These are phyloP conservation scores for Hygrophoropsis aurantiaca DNA, from an alignment of 768 basidiomycete species.

Conservation along the genomic window DNA sequence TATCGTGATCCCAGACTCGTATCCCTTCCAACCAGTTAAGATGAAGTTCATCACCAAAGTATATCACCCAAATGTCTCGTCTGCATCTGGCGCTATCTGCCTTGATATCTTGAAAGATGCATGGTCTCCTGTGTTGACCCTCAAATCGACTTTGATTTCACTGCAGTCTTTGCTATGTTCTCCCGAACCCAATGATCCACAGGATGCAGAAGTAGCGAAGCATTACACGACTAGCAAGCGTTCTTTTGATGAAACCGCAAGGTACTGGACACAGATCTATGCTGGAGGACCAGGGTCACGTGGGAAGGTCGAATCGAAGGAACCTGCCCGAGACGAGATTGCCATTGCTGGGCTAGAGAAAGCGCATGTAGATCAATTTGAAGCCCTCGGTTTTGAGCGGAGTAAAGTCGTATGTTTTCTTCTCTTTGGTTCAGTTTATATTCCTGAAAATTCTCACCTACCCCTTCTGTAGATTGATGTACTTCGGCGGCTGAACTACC, in stretches of 20 bases:
- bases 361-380: constrained; percentile 83
- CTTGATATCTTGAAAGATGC: constrained; percentile 84
- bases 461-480: constrained; percentile 67
- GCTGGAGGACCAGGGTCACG: constrained; percentile 68
- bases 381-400: constrained; percentile 78
- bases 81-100: constrained; percentile 92
- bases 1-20: constrained; percentile 88
- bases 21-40: constrained; percentile 93
- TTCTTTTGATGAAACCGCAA: constrained; percentile 89
- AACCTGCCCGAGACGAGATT: constrained; percentile 43
- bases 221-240: constrained; percentile 88
- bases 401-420: constrained; percentile 74
- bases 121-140: constrained; percentile 94
- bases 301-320: constrained; percentile 32
- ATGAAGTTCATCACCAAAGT: constrained; percentile 99
- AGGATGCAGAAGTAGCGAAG: constrained; percentile 97
- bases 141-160: constrained; percentile 95
- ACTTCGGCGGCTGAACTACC: constrained; percentile 85
- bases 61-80: constrained; percentile 95
- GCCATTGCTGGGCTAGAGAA: constrained; percentile 79
- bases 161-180: constrained; percentile 91
- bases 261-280: constrained; percentile 92
- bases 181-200: constrained; percentile 94
- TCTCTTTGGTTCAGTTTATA: not conserved
- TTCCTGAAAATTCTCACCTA: constrained; percentile 5